Base-by-base conservation (phyloP, 352 stramenopile species). In the Pythium biforme region DNA sequence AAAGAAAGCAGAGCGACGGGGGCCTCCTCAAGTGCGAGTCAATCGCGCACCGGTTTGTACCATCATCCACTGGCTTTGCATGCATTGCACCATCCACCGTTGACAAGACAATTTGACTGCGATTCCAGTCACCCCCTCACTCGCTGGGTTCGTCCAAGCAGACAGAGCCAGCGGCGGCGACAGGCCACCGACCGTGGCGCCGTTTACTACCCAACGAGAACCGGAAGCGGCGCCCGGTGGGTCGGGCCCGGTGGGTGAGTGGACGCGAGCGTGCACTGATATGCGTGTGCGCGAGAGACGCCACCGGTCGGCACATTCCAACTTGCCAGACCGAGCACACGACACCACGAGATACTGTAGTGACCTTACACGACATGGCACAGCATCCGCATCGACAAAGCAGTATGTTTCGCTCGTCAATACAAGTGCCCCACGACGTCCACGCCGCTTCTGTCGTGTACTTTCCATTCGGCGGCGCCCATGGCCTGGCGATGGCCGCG, bases 401-500 rank as follows among this genome's bases (percentile, higher is more conserved):
- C n/a, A n/a, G n/a, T n/a, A 40, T 40, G 34, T 40, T 40, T 11
- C 34, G 34, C 34, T 40, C 34, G 34, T 34, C 31, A 34, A 3
- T 19, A 11, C 34, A 9, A 3, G 34, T 3, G 12, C 12, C 14
- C 34, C 40, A 34, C 45, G 51, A 46, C 31, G 31, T 43, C 12
- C 31, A 29, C 20, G 1, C 45, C 20, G 33, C n/a, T 11, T 4
- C 51, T 23, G 33, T 11, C 20, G 8, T 34, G 51, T 58, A 58
- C 33, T 58, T 58, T 58, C 51, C 51, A 48, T 34, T 12, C 9
- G 15, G 31, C 34, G n/a, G 51, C n/a, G n/a, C n/a, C 51, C 11
- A 48, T 46, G 54, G 40, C 39, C 27, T 60, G 39, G 25, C 54
- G 54, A 60, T 60, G 37, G 53, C 34, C 25, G 31, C 49, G 26